Evolutionary conservation across 1,139 yeast genomes (phyloP).

Genomic region (Magnusiomyces sp.): DNA sequence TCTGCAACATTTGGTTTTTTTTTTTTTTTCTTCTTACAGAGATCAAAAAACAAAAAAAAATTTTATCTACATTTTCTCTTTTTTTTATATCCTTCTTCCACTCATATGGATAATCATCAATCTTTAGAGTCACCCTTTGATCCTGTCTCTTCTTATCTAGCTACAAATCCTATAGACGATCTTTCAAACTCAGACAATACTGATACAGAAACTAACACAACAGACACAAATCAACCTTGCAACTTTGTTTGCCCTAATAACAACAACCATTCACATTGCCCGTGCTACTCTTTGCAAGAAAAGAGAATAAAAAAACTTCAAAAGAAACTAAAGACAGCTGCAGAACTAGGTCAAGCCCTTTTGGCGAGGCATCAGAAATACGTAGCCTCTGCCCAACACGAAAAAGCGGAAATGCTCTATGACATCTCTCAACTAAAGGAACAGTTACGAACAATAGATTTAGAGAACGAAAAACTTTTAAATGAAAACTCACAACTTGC

Average conservation of each 20-base stretch:
- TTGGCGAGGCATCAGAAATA: slow-evolving; percentile 18
- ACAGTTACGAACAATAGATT: slow-evolving; percentile 15
- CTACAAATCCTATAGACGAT: slow-evolving; percentile 9
- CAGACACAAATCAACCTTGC: background rate
- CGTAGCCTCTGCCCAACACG: slow-evolving; percentile 14
- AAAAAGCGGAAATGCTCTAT: slow-evolving; percentile 16
- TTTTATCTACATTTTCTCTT: too few relatives aligned
- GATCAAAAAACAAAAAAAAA: too few relatives aligned
- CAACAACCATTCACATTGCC: slow-evolving; percentile 8
- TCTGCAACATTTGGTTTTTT: too few relatives aligned
- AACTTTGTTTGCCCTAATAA: background rate
- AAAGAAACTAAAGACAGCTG: slow-evolving; percentile 22
- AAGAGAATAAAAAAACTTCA: slow-evolving; percentile 18
- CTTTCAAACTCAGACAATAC: slow-evolving; percentile 1
- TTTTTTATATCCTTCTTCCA: too few relatives aligned
- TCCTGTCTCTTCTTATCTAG: slow-evolving; percentile 8
- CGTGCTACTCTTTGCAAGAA: slow-evolving; percentile 14
- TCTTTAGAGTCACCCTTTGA: too few relatives aligned
- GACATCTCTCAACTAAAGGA: slow-evolving; percentile 17
- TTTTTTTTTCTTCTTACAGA: too few relatives aligned
- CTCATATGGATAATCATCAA: too few relatives aligned
- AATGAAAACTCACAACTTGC: slow-evolving; percentile 19
- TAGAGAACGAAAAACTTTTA: slow-evolving; percentile 15
- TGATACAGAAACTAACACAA: background rate
- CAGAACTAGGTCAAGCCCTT: slow-evolving; percentile 25